A percentile compares a stretch with the other conserved stretches of the same genome.
Conservation (phyloP, 352 stramenopile species). For the Phytophthora pinifolia region DNA sequence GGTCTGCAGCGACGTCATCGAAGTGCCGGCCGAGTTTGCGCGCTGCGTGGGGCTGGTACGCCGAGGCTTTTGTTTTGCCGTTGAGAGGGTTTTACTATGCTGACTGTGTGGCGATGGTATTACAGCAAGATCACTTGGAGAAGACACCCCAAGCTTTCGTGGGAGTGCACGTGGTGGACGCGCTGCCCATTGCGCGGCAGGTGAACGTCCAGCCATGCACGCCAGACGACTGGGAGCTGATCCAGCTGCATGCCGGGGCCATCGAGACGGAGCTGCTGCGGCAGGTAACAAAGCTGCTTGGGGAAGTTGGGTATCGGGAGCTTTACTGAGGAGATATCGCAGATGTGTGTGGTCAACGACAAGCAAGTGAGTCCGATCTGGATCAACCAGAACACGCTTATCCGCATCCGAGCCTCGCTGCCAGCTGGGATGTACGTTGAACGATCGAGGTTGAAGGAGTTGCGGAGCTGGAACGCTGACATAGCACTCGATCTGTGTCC, state of each 20-base stretch:
- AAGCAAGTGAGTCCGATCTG: slow-evolving; percentile 84
- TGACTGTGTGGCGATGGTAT: not conserved
- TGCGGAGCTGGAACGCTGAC: not conserved
- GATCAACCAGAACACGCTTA: slow-evolving; percentile 78
- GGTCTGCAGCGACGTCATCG: slow-evolving; percentile 68
- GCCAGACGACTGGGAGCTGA: slow-evolving; percentile 89
- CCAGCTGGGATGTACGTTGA: slow-evolving; percentile 62
- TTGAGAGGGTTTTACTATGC: not conserved
- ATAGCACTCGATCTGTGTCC: not conserved
- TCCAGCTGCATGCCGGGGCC: slow-evolving; percentile 83
- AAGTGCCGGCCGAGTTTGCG: slow-evolving; percentile 83
- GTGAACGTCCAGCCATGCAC: slow-evolving; percentile 87
- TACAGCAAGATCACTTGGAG: slow-evolving; percentile 62
- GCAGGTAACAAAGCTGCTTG: slow-evolving; percentile 51
- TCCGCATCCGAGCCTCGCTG: slow-evolving; percentile 61
- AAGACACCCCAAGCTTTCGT: slow-evolving; percentile 61
- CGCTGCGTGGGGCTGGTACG: slow-evolving; percentile 78
- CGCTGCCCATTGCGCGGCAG: slow-evolving; percentile 61
- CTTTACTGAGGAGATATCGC: not conserved
- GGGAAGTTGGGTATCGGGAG: not conserved
- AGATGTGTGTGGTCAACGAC: slow-evolving; percentile 89
- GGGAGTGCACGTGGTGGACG: slow-evolving; percentile 74
- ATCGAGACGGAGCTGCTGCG: slow-evolving; percentile 83
- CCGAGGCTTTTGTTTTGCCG: not conserved
- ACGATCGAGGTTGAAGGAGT: not conserved